Conservation (phyloP, 176 grass and related monocot genomes). For the Sorghum bicolor region DNA sequence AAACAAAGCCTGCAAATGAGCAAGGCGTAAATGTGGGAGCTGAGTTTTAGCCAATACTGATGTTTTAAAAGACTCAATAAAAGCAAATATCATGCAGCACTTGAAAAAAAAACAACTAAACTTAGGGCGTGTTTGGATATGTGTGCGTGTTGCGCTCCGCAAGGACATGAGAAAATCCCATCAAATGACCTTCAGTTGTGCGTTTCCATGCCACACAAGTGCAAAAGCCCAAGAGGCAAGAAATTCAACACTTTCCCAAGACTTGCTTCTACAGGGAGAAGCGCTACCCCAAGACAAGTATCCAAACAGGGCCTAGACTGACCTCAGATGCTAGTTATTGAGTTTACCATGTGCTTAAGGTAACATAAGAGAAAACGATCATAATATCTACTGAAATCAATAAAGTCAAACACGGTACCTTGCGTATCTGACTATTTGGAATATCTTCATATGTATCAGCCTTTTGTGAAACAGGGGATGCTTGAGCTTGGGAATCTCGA, state of each 20-base stretch:
- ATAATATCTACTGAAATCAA: conserved; percentile 1
- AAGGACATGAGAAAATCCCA: background rate
- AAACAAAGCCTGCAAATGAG: background rate
- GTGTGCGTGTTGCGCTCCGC: background rate
- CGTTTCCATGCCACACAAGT: background rate
- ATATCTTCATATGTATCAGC: conserved; percentile 68
- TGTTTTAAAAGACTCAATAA: background rate
- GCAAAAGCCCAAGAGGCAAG: background rate
- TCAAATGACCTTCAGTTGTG: background rate
- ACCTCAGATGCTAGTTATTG: background rate
- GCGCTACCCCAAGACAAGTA: background rate
- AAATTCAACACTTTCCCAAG: background rate
- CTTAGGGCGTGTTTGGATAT: background rate
- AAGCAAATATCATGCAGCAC: background rate
- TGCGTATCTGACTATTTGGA: conserved; percentile 85
- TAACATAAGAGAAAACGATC: background rate
- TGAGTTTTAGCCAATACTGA: background rate
- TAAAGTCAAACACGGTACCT: conserved; percentile 55
- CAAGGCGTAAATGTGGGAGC: no score
- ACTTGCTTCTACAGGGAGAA: background rate
- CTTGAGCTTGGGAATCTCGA: conserved; percentile 34
- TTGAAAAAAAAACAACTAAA: background rate
- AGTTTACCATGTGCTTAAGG: background rate
- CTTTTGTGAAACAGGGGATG: conserved; percentile 36
- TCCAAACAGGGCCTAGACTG: background rate